Base-by-base conservation (phyloP, 2,329 filamentous ascomycete genomes). In the Xylaria sp. region DNA sequence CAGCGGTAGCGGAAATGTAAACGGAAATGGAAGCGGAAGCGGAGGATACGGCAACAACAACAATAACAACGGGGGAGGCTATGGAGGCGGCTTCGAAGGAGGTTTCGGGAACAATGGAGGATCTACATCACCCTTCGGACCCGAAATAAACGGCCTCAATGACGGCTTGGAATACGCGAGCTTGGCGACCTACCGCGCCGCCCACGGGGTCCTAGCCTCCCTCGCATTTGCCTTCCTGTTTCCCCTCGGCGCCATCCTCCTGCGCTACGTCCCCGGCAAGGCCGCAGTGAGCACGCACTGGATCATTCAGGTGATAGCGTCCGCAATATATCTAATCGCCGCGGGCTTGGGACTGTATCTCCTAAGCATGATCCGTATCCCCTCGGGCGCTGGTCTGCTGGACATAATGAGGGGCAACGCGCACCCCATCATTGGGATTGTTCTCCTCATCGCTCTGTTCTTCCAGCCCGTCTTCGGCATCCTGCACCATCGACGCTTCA, bases 341-440 rank as follows among this genome's bases (percentile, higher is more conserved):
- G 81, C 80, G 0, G 83, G 74, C 0, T 48, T 86, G 33, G 84
- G 84, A 1, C 76, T 86, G n/a, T 80, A 79, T 33, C 72, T 86
- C 2, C 77, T 82, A 0, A 66, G 66, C 9, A 74, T 73, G 4
- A 74, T 83, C 2, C 74, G 71, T 23, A 70, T 81, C 0, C 77
- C 74, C 10, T 67, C 70, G 0, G 73, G 74, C 31, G 36, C n/a
- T 1, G n/a, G 42, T 4, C 13, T 63, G 78, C 67, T 83, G 6
- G 69, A 74, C 13, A 73, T 75, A n/a, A 68, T 74, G 6, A 60
- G 73, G 4, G 74, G 75, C 40, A 82, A 81, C 69, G 79, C 78
- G 53, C 84, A 86, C 70, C 82, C 82, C 40, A 83, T 85, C 69
- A 81, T 86, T 67, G 84, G 84, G 36, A 74, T 85, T 59, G 75